A percentile compares a stretch with the other conserved stretches of the same genome.
Conservation (phyloP, 192 early-diverging fungal species). For the Irineochytrium annulatum region DNA sequence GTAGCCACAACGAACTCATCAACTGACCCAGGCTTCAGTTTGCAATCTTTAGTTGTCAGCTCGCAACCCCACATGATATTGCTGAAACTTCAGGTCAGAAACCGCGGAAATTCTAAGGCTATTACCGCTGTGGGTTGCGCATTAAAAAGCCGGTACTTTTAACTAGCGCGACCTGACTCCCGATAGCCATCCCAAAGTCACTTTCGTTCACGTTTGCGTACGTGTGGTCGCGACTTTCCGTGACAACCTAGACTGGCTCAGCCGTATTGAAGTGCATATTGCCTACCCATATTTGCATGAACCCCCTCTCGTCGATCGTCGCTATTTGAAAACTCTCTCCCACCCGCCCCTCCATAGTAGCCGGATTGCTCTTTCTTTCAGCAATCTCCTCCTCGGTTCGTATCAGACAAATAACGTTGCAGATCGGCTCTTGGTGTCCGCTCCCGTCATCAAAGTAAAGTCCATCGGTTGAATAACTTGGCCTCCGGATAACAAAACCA, state of each 20-base stretch:
- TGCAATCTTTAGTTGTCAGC: not conserved
- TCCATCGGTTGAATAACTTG: conserved; percentile 37
- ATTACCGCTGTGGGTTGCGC: not conserved
- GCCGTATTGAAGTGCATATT: conserved; percentile 5
- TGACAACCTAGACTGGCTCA: conserved; percentile 20
- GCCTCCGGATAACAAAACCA: conserved; percentile 13
- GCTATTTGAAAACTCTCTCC: conserved; percentile 24
- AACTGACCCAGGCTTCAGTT: not conserved
- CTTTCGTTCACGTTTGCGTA: conserved; percentile 14
- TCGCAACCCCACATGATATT: not conserved
- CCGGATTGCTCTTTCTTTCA: not conserved
- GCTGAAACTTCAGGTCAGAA: not conserved
- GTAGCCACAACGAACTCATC: conserved; percentile 31
- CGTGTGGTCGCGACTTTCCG: conserved; percentile 20
- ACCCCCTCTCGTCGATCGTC: conserved; percentile 35
- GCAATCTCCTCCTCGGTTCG: not conserved
- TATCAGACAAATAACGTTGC: not conserved
- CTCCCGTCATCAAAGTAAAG: conserved; percentile 21
- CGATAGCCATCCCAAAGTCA: conserved; percentile 41
- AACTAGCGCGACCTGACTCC: conserved; percentile 30
- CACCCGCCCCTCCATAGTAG: conserved; percentile 6
- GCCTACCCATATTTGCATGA: conserved; percentile 40
- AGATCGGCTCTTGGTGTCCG: too few relatives aligned
- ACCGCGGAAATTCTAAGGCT: not conserved
- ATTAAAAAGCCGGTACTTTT: conserved; percentile 18